Conservation (phyloP, 2,329 filamentous ascomycete species). For the Plenodomus lindquistii region DNA sequence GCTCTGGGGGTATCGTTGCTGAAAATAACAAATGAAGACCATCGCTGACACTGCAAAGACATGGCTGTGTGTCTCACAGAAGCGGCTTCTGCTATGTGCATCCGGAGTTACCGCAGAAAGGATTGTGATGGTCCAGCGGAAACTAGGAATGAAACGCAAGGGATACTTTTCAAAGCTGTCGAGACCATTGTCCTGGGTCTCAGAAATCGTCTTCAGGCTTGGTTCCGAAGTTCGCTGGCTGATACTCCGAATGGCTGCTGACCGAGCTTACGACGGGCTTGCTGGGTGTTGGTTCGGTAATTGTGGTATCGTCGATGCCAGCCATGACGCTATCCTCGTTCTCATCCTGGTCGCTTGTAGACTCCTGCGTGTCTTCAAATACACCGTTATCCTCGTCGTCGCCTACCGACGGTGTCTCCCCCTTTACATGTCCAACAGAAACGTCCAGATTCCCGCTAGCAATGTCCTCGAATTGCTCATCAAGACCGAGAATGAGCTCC, state of each 20-base stretch:
- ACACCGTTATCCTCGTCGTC: conserved; percentile 6
- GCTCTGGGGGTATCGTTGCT: too few relatives aligned
- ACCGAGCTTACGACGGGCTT: neutral
- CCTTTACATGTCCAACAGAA: neutral
- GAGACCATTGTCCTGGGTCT: neutral
- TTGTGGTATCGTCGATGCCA: conserved; percentile 1
- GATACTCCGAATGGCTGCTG: neutral
- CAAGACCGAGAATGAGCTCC: conserved; percentile 16
- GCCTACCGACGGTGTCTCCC: neutral
- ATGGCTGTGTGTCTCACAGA: too few relatives aligned
- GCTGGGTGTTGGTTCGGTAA: conserved; percentile 4
- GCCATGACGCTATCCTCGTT: conserved; percentile 7
- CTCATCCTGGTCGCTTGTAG: conserved; percentile 1
- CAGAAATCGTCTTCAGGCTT: neutral
- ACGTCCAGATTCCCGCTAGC: conserved; percentile 18
- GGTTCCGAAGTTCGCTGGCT: neutral
- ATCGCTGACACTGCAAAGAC: too few relatives aligned
- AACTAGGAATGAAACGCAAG: too few relatives aligned
- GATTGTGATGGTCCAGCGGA: too few relatives aligned
- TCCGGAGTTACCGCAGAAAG: too few relatives aligned
- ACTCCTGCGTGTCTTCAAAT: conserved; percentile 6
- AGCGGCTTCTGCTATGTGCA: too few relatives aligned
- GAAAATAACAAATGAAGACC: too few relatives aligned
- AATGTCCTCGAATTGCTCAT: conserved; percentile 28
- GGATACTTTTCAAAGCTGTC: too few relatives aligned